A percentile compares a stretch with the other conserved stretches of the same genome.
Evolutionary conservation across 2,329 filamentous ascomycete genomes (phyloP).

Genomic region (Colletotrichum camelliae): DNA sequence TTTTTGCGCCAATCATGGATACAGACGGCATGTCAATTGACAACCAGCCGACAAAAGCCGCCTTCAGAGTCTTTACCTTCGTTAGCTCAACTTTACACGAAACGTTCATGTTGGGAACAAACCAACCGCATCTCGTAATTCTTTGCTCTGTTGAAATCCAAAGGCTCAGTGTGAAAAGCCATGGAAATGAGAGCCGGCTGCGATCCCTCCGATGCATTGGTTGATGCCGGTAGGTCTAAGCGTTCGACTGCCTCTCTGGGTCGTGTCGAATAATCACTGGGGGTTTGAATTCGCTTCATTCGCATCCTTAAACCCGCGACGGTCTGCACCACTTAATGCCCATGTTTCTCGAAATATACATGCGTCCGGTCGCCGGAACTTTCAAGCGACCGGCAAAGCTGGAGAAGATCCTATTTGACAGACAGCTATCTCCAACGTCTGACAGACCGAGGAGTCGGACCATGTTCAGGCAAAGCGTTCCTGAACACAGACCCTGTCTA

Average conservation of each 20-base stretch:
- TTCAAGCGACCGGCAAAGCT: neutral
- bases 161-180: neutral
- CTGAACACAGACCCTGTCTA: conserved; percentile 3
- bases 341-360: neutral
- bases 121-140: neutral
- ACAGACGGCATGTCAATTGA: neutral
- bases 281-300: neutral
- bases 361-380: neutral
- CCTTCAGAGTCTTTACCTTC: neutral
- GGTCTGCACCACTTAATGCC: neutral
- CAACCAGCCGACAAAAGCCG: neutral
- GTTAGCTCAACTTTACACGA: neutral
- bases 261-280: neutral
- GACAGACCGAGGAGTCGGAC: neutral
- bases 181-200: neutral
- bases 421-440: neutral
- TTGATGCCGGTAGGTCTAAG: neutral
- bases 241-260: neutral
- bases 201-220: neutral
- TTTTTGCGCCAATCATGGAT: neutral
- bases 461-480: neutral
- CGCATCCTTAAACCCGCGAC: neutral
- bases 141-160: neutral
- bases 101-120: neutral
- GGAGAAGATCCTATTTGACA: neutral